These are phyloP conservation scores for Penicillium sp. DNA, from an alignment of 2,329 filamentous ascomycete species.

Conservation along the genomic window DNA sequence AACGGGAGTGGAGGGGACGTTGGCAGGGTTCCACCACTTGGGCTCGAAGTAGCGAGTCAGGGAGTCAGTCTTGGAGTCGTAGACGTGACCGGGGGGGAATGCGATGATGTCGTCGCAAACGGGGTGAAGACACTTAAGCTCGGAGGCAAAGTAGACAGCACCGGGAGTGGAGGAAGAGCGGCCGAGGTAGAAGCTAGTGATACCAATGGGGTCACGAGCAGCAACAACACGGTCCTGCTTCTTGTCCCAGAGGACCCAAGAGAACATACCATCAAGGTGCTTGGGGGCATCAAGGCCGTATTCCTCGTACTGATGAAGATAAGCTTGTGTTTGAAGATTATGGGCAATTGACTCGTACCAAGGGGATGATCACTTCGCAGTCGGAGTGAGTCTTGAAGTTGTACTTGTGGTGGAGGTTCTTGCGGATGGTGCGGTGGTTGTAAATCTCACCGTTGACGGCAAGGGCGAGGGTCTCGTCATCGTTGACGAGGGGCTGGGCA, in stretches of 20 bases:
- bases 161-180: slow-evolving; percentile 80
- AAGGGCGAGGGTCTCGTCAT: slow-evolving; percentile 82
- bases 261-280: slow-evolving; percentile 98
- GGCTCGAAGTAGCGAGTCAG: slow-evolving; percentile 89
- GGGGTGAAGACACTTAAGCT: slow-evolving; percentile 88
- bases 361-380: slow-evolving; percentile 96
- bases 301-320: slow-evolving; percentile 73
- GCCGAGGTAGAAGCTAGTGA: slow-evolving; percentile 97
- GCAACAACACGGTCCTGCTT: slow-evolving; percentile 88
- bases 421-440: slow-evolving; percentile 95
- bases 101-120: slow-evolving; percentile 94
- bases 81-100: slow-evolving; percentile 94
- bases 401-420: slow-evolving; percentile 78
- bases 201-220: slow-evolving; percentile 92
- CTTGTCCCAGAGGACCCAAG: slow-evolving; percentile 97
- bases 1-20: slow-evolving; percentile 75
- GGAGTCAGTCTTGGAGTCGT: slow-evolving; percentile 87
- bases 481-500: slow-evolving; percentile 91
- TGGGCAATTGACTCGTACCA: slow-evolving; percentile 61
- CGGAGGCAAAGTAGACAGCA: slow-evolving; percentile 92
- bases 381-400: slow-evolving; percentile 99
- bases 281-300: slow-evolving; percentile 90
- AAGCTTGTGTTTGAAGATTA: slow-evolving; percentile 12
- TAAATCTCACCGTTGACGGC: slow-evolving; percentile 99
- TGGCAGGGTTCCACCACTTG: slow-evolving; percentile 83